Evolutionary conservation across 116 monocot species (phyloP).

Genomic region (Posidonia oceanica): DNA sequence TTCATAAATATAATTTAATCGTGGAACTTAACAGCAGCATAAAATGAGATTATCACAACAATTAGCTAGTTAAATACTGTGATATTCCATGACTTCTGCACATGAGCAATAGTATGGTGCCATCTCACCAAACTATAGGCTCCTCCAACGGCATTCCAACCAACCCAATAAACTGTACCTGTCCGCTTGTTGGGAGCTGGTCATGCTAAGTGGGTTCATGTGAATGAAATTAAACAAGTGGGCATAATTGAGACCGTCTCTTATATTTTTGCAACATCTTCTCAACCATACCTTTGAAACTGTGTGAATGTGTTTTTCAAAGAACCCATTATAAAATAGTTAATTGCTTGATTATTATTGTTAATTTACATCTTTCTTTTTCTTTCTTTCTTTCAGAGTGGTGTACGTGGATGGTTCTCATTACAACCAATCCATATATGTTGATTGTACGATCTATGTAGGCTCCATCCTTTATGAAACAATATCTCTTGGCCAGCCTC

Average conservation of each 20-base stretch:
- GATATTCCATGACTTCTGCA: too few species aligned
- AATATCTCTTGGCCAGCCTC: neutral
- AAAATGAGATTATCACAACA: too few species aligned
- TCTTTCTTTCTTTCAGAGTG: neutral
- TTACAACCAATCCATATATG: neutral
- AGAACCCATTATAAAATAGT: too few species aligned
- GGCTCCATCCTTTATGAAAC: neutral
- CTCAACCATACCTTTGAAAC: neutral
- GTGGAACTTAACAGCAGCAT: too few species aligned
- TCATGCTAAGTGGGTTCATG: neutral
- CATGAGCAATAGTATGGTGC: neutral
- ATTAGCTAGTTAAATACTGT: too few species aligned
- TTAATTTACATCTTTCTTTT: neutral
- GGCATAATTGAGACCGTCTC: neutral
- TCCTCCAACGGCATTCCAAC: conserved; percentile 8
- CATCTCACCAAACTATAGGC: neutral
- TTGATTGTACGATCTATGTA: neutral
- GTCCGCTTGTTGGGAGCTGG: neutral
- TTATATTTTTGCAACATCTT: neutral
- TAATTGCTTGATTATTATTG: too few species aligned
- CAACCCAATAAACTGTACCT: neutral
- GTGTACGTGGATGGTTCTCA: neutral
- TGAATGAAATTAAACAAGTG: neutral
- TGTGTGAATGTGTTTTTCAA: too few species aligned
- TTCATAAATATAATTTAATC: too few species aligned